Evolutionary conservation across 2,329 filamentous ascomycete species (phyloP).

Genomic region (Clonostachys chloroleuca): DNA sequence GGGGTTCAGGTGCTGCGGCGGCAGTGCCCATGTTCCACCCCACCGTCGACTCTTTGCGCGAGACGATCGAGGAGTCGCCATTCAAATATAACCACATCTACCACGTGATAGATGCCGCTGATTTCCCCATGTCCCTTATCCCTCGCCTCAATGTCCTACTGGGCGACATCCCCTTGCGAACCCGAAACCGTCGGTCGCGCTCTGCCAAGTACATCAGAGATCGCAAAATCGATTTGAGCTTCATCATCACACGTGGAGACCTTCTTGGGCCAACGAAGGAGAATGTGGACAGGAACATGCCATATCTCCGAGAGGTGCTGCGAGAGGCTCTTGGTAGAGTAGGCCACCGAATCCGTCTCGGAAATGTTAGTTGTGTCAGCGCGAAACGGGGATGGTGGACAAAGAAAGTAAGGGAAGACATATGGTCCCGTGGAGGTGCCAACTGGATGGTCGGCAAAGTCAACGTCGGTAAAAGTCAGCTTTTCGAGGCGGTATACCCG

Average conservation of each 20-base stretch:
- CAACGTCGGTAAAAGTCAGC: slow-evolving; percentile 92
- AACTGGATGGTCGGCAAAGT: slow-evolving; percentile 98
- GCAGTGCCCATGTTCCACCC: slow-evolving; percentile 71
- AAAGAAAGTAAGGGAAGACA: slow-evolving; percentile 76
- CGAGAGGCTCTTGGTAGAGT: slow-evolving; percentile 68
- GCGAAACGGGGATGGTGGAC: slow-evolving; percentile 90
- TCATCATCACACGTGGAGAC: slow-evolving; percentile 87
- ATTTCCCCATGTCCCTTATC: slow-evolving; percentile 92
- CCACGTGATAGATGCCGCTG: slow-evolving; percentile 89
- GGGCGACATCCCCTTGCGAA: slow-evolving; percentile 68
- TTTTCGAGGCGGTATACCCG: slow-evolving; percentile 85
- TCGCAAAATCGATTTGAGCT: slow-evolving; percentile 74
- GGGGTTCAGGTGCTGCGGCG: slow-evolving; percentile 41
- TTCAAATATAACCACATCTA: slow-evolving; percentile 93
- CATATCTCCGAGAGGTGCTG: slow-evolving; percentile 74
- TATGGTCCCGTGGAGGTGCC: slow-evolving; percentile 78
- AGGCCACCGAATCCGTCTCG: slow-evolving; percentile 70
- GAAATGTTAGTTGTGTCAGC: slow-evolving; percentile 84
- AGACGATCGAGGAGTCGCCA: slow-evolving; percentile 84
- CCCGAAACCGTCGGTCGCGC: slow-evolving; percentile 74
- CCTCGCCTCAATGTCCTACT: slow-evolving; percentile 70
- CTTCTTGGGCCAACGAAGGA: slow-evolving; percentile 79
- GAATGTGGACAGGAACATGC: slow-evolving; percentile 82
- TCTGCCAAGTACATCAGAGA: slow-evolving; percentile 61
- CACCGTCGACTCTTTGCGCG: slow-evolving; percentile 72